Evolutionary conservation across 495 filamentous ascomycete species (phyloP), one percentile per base, ranked within the genome.

Genomic region (Articulospora tetracladia): DNA sequence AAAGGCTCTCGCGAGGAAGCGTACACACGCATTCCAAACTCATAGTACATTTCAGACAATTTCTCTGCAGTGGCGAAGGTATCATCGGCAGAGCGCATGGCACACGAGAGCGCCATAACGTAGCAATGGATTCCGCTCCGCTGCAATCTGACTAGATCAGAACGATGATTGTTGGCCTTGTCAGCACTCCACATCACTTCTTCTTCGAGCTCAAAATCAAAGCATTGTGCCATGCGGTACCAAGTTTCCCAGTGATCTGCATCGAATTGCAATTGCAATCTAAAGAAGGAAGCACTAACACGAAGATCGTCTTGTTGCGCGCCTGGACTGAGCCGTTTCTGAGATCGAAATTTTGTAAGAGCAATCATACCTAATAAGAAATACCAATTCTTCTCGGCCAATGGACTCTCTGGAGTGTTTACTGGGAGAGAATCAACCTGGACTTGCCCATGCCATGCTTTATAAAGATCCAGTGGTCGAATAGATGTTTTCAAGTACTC

Each of bases 131-230:
- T 97, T 3, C 92, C 83, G 64, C 82, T 81, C 26, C 95, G 83
- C 71, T 99, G 92, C 60, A 87, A 77, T 20, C 79, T 80, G 17
- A 89, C 83, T 36, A 98, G 71, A 47, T 96, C 91, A 7, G 75
- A 72, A 47, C 84, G 84, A 62, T 89, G 87, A 68, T 89, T 93
- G 72, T 98, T 97, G 69, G 98, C 86, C 68, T 95, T 95, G 56
- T 99, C 95, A 3, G 94, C 89, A n/a, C 85, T 87, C 94, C 95
- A 98, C 6, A 92, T 86, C 12, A 95, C 88, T 1, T 87, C 83
- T 68, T 99, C 95, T 59, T 99, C 95, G 49, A 98, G 72, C 68
- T 95, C 90, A 24, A 86, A 84, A 69, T 98, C 94, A 69, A 93
- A 95, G 23, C 89, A 88, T 65, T 99, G 94, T 12, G 87, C 94